Percentiles rank a stretch among this genome's conserved stretches.
These are phyloP conservation scores for Cotoneaster glaucophyllus DNA, from an alignment of 306 rosid genomes.

Conservation along the genomic window DNA sequence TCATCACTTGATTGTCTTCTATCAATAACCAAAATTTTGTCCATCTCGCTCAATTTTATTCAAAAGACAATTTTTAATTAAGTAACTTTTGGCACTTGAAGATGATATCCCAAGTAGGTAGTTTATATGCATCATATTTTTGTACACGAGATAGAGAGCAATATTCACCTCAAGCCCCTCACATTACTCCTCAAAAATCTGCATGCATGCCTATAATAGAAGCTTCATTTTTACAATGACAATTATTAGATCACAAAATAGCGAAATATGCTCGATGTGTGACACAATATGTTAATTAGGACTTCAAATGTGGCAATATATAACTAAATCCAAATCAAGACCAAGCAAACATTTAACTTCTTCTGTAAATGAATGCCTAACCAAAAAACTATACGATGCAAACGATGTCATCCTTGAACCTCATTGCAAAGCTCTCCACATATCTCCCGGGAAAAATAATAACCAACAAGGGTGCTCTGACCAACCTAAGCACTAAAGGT, in stretches of 20 bases:
- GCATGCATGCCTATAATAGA: background rate
- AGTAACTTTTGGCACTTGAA: no score
- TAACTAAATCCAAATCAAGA: background rate
- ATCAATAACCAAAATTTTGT: no score
- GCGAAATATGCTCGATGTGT: conserved; percentile 14
- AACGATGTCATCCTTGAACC: conserved; percentile 22
- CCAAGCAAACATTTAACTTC: background rate
- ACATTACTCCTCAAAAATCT: background rate
- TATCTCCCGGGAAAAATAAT: background rate
- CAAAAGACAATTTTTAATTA: no score
- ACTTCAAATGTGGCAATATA: background rate
- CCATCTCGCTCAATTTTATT: no score
- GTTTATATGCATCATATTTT: no score
- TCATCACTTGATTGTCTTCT: no score
- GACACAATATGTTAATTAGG: conserved; percentile 7
- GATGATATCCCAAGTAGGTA: no score
- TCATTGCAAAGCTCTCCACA: conserved; percentile 18
- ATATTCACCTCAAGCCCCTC: background rate
- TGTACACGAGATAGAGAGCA: background rate
- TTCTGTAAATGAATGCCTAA: background rate
- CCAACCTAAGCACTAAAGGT: background rate
- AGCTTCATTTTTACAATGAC: background rate
- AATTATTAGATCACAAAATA: background rate
- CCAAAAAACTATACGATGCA: background rate
- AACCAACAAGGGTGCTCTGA: background rate